Evolutionary conservation across 83 land plant species (phyloP).

Genomic region (Picea abies): DNA sequence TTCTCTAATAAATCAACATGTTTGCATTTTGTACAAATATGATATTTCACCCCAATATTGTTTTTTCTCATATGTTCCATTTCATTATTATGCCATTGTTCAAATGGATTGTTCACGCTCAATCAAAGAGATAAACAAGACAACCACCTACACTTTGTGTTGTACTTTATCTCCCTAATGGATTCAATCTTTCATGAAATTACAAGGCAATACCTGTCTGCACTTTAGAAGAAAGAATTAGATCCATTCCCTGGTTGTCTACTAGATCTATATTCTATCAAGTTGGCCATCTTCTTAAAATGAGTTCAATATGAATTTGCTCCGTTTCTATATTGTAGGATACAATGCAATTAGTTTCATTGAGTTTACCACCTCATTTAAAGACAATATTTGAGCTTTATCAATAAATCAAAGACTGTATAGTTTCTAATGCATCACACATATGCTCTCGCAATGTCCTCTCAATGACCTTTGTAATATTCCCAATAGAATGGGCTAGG

Average conservation of each 20-base stretch:
- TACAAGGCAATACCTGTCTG: neutral
- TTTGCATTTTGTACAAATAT: neutral
- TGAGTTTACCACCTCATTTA: neutral
- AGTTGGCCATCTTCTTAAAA: neutral
- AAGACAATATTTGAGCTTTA: neutral
- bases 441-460: slow-evolving; percentile 91
- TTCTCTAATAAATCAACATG: neutral
- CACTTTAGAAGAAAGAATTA: neutral
- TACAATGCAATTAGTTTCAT: neutral
- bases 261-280: neutral
- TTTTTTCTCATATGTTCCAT: neutral
- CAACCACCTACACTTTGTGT: neutral
- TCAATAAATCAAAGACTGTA: slow-evolving; percentile 70
- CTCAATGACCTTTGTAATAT: too few species aligned
- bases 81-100: neutral
- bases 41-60: neutral
- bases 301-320: too few species aligned
- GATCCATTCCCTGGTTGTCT: neutral
- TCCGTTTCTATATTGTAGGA: neutral
- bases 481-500: too few species aligned
- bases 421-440: slow-evolving; percentile 94
- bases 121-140: too few species aligned
- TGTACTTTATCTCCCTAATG: neutral
- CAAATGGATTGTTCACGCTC: neutral
- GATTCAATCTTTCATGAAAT: neutral